A percentile compares a stretch with the other conserved stretches of the same genome.
Conservation (phyloP, 306 rosid genomes). For the Rosa lucieae region DNA sequence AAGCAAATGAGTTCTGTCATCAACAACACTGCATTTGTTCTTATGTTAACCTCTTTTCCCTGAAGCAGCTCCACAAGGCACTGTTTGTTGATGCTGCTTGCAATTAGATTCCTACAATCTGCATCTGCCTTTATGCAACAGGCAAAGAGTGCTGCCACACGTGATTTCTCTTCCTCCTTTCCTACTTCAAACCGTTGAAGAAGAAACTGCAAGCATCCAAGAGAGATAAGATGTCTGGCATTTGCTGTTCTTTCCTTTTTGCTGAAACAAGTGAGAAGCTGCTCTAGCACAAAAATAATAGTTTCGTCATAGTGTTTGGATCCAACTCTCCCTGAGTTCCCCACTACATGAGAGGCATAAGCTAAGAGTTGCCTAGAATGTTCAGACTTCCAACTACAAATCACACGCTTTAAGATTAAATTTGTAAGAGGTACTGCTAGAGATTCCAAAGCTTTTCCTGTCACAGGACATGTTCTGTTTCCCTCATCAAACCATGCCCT, state of each 20-base stretch:
- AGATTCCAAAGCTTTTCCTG: slow-evolving; percentile 59
- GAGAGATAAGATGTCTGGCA: slow-evolving; percentile 52
- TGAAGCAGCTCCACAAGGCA: slow-evolving; percentile 61
- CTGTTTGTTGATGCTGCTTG: slow-evolving; percentile 45
- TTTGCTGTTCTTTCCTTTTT: slow-evolving; percentile 47
- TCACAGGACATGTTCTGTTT: slow-evolving; percentile 69
- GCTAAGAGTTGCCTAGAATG: slow-evolving; percentile 41
- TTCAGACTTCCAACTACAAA: slow-evolving; percentile 69
- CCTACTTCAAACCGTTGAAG: slow-evolving; percentile 57
- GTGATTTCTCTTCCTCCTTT: slow-evolving; percentile 55
- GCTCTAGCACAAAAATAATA: slow-evolving; percentile 44
- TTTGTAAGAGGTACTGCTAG: slow-evolving; percentile 55
- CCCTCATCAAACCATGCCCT: slow-evolving; percentile 76
- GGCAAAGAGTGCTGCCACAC: slow-evolving; percentile 40
- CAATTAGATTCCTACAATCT: slow-evolving; percentile 51
- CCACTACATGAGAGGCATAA: slow-evolving; percentile 43
- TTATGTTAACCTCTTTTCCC: slow-evolving; percentile 45
- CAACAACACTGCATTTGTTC: slow-evolving; percentile 48
- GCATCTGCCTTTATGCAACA: slow-evolving; percentile 55
- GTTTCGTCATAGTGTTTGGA: slow-evolving; percentile 36
- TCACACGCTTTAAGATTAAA: slow-evolving; percentile 64
- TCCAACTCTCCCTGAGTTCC: slow-evolving; percentile 29
- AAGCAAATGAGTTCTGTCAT: slow-evolving; percentile 56
- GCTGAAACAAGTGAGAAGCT: slow-evolving; percentile 46
- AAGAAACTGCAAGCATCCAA: slow-evolving; percentile 57